Conservation (phyloP, 2,329 filamentous ascomycete genomes). For the Endocalyx cinctus region DNA sequence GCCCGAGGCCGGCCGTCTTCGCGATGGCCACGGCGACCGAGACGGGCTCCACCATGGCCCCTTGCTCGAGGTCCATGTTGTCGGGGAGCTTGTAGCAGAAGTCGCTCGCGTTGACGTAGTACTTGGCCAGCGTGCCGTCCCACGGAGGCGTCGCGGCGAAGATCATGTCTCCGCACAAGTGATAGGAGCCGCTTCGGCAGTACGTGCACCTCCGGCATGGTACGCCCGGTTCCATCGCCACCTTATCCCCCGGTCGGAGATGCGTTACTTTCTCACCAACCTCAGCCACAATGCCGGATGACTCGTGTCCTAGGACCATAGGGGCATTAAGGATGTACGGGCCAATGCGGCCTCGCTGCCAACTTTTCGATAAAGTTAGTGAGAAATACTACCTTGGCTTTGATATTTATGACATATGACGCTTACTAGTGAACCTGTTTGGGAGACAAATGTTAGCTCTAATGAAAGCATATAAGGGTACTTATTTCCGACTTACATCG, state of each 20-base stretch:
- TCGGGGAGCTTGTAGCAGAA: constrained; percentile 31
- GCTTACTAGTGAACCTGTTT: no score
- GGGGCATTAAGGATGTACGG: constrained; percentile 36
- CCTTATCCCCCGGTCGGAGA: constrained; percentile 58
- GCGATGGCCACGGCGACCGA: constrained; percentile 83
- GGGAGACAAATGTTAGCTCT: no score
- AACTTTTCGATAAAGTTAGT: no score
- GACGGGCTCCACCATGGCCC: constrained; percentile 84
- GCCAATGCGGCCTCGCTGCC: constrained; percentile 77
- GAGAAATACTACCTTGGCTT: no score
- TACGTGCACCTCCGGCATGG: constrained; percentile 44
- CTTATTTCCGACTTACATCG: constrained; percentile 22
- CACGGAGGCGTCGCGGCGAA: constrained; percentile 19
- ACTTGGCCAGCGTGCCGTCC: constrained; percentile 9
- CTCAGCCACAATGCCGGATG: constrained; percentile 53
- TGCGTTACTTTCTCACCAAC: constrained; percentile 53
- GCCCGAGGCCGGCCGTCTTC: constrained; percentile 65
- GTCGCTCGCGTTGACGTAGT: constrained; percentile 2
- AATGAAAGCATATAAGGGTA: no score
- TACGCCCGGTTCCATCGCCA: constrained; percentile 63
- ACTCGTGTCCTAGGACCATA: constrained; percentile 58
- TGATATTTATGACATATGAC: no score
- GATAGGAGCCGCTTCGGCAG: constrained; percentile 37
- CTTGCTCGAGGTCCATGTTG: constrained; percentile 73
- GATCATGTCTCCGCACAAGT: constrained; percentile 30